phyloP scores from a whole-genome alignment of 306 rosid genomes.

The Sechiopsis laciniata region DNA sequence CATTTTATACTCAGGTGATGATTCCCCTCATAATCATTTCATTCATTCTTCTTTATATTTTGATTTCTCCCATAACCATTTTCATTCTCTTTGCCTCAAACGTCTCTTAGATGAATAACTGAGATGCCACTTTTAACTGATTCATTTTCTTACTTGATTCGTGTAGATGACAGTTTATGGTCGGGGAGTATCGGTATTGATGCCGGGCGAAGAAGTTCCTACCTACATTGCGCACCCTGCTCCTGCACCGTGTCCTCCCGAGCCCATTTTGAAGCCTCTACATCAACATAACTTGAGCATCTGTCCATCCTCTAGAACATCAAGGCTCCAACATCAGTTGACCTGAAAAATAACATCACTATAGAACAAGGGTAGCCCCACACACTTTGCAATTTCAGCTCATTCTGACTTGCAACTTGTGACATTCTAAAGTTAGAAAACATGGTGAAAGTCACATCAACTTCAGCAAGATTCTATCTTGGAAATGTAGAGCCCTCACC shows the following conservation, averaged over 20 bases:
- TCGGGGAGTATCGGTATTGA: conserved; percentile 54
- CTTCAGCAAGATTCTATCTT: not conserved
- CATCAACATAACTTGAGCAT: conserved; percentile 28
- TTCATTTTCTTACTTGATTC: not conserved
- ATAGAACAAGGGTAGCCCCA: not conserved
- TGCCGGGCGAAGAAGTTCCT: conserved; percentile 62
- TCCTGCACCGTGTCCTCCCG: conserved; percentile 41
- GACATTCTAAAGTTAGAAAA: conserved; percentile 17
- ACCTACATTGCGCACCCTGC: conserved; percentile 66
- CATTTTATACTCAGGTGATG: too few species aligned
- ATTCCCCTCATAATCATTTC: too few species aligned
- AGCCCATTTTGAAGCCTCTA: conserved; percentile 35
- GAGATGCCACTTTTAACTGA: too few species aligned
- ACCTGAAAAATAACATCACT: not conserved
- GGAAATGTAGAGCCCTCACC: not conserved
- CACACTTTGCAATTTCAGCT: not conserved
- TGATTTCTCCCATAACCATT: too few species aligned
- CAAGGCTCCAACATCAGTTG: too few species aligned
- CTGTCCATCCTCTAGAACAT: conserved; percentile 8
- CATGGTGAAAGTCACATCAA: conserved; percentile 21
- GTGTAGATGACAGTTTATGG: conserved; percentile 41
- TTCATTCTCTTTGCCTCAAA: too few species aligned
- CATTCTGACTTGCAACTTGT: conserved; percentile 18
- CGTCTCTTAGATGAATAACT: too few species aligned
- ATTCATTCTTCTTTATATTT: too few species aligned